These are phyloP conservation scores for Diaporthe vexans DNA, from an alignment of 2,329 filamentous ascomycete species.

Conservation along the genomic window DNA sequence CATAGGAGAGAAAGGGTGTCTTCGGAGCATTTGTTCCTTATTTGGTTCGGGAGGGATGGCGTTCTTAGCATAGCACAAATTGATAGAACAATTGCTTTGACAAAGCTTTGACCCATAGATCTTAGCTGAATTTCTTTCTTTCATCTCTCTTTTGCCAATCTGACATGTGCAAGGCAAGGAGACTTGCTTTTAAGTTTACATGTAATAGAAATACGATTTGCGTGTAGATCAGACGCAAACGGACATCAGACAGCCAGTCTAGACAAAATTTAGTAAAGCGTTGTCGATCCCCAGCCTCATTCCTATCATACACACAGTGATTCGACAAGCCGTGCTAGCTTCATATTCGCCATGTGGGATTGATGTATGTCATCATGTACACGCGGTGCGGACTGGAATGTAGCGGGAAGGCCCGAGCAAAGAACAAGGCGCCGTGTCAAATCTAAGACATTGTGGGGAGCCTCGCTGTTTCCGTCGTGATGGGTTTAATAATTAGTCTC, in stretches of 20 bases:
- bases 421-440: slow-evolving; percentile 2
- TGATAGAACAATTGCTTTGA: background rate
- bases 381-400: slow-evolving; percentile 4
- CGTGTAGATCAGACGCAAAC: background rate
- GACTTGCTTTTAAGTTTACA: background rate
- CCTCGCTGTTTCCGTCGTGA: slow-evolving; percentile 10
- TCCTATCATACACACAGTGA: too few species aligned
- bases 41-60: background rate
- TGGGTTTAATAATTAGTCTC: background rate
- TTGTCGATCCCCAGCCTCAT: slow-evolving; percentile 7
- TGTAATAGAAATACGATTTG: too few species aligned
- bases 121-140: background rate
- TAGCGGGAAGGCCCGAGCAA: slow-evolving; percentile 10
- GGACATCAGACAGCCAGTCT: background rate
- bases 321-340: background rate
- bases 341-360: background rate
- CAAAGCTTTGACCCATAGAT: background rate
- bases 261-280: background rate
- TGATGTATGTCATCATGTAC: background rate
- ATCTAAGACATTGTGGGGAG: background rate
- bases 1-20: background rate
- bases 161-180: background rate
- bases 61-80: background rate
- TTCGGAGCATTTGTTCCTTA: background rate
- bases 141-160: background rate